Base-by-base conservation (phyloP, 2,329 filamentous ascomycete genomes). In the Pezicula neosporulosa region DNA sequence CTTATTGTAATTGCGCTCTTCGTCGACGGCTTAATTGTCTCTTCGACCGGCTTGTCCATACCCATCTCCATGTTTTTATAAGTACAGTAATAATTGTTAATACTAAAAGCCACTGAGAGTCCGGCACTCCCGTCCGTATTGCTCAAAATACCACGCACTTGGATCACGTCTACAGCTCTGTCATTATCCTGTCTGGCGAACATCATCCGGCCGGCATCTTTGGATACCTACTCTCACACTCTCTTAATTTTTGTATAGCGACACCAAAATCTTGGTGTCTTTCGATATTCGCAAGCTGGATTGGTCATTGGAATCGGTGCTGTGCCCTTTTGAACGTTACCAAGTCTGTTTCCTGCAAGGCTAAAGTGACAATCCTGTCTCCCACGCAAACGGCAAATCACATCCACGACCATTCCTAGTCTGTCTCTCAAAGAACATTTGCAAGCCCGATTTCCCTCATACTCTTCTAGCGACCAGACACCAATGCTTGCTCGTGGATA, bases 21-120 rank as follows among this genome's bases (percentile, higher is more conserved):
- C 30, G 30, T 33, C 30, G 30, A 33, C 30, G 30, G 12, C 30
- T 33, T 33, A 13, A 33, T 9, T 44, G 30, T 27, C 35, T 48
- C 44, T 35, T 43, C 46, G 39, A 47, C 33, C 33, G 33, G 47
- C 30, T 9, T 33, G 30, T 33, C 30, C 30, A 33, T 33, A 33
- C 30, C 30, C 3, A 48, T 18, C 48, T 51, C 39, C 33, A 51
- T 53, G 49, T 55, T 47, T 51, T 44, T 37, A 42, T n/a, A 24
- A 24, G 24, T 24, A 24, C 53, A 50, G 53, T 48, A 53, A 54
- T 64, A 63, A 62, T 61, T 24, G 16, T 37, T 57, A 63, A 59
- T 63, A 54, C 44, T 37, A 51, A 47, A 33, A 33, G 37, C 46
- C 38, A 44, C 56, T 50, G 28, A 42, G 57, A 60, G 59, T 62